These are phyloP conservation scores for Nakaseomyces uthaithaninus DNA, from an alignment of 1,139 yeast species.

Conservation along the genomic window DNA sequence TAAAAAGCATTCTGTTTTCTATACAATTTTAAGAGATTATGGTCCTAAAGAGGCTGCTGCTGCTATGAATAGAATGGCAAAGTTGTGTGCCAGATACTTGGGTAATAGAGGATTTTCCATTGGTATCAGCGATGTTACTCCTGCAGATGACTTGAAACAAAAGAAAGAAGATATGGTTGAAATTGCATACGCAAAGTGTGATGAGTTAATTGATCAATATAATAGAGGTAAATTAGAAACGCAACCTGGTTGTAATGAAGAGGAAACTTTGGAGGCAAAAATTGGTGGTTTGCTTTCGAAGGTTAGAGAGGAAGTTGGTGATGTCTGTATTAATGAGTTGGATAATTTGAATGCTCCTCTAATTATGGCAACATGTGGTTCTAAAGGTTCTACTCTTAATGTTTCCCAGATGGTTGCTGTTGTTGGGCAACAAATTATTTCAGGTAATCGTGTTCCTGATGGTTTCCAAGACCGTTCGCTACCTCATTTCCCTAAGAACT, in stretches of 20 bases:
- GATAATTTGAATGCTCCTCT: conserved; percentile 91
- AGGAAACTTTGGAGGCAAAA: conserved; percentile 94
- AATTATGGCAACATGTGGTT: conserved; percentile 99
- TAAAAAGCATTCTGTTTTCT: conserved; percentile 92
- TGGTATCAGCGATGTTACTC: conserved; percentile 96
- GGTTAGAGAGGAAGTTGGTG: conserved; percentile 98
- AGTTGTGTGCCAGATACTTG: conserved; percentile 85
- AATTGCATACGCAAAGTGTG: conserved; percentile 84
- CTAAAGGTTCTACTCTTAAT: conserved; percentile 95
- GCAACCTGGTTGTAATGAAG: conserved; percentile 98
- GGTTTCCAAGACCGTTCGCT: conserved; percentile 98
- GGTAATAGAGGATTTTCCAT: conserved; percentile 96
- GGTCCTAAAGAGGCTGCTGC: conserved; percentile 93
- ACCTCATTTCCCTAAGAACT: conserved; percentile 93
- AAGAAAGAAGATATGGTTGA: conserved; percentile 88
- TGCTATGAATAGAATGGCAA: conserved; percentile 99
- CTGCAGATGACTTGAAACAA: conserved; percentile 65
- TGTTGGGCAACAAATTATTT: conserved; percentile 97
- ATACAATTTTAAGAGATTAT: conserved; percentile 86
- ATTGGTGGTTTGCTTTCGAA: conserved; percentile 93
- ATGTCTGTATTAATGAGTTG: conserved; percentile 86
- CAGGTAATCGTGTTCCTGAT: conserved; percentile 98
- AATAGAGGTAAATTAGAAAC: conserved; percentile 88
- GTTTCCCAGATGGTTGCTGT: conserved; percentile 99
- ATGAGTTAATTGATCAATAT: conserved; percentile 72